phyloP scores from a whole-genome alignment of 805 yeast genomes.

The Metschnikowia orientalis region DNA sequence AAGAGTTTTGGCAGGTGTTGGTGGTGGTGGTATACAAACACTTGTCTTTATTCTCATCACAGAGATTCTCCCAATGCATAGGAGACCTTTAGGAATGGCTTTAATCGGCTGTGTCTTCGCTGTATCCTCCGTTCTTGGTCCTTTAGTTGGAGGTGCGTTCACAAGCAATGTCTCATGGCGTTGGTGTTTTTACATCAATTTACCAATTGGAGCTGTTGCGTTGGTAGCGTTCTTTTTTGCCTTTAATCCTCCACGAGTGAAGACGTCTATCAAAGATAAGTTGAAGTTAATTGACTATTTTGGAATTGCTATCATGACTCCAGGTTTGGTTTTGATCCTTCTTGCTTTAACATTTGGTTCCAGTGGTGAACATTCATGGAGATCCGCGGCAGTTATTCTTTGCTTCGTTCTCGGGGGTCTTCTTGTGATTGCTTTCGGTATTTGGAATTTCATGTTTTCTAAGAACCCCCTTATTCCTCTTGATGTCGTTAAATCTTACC shows the following conservation, averaged over 20 bases:
- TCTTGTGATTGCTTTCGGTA: slow-evolving; percentile 14
- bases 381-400: slow-evolving; percentile 22
- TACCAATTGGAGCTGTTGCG: slow-evolving; percentile 24
- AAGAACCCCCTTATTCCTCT: slow-evolving; percentile 19
- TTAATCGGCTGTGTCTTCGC: slow-evolving; percentile 19
- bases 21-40: slow-evolving; percentile 34
- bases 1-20: slow-evolving; percentile 35
- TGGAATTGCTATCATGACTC: slow-evolving; percentile 18
- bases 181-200: slow-evolving; percentile 27
- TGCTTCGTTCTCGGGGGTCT: slow-evolving; percentile 23
- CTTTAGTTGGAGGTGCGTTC: slow-evolving; percentile 25
- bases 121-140: slow-evolving; percentile 24
- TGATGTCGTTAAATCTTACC: slow-evolving; percentile 14
- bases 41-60: slow-evolving; percentile 26
- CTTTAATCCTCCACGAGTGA: slow-evolving; percentile 21
- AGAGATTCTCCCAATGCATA: slow-evolving; percentile 30
- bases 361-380: slow-evolving; percentile 19
- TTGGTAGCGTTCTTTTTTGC: slow-evolving; percentile 15
- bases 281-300: slow-evolving; percentile 19
- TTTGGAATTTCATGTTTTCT: slow-evolving; percentile 19
- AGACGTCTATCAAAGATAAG: slow-evolving; percentile 11
- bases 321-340: slow-evolving; percentile 22
- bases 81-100: slow-evolving; percentile 23
- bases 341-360: slow-evolving; percentile 24
- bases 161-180: slow-evolving; percentile 24